phyloP scores from a whole-genome alignment of 164 flowering plant genomes.

The Macadamia integrifolia region DNA sequence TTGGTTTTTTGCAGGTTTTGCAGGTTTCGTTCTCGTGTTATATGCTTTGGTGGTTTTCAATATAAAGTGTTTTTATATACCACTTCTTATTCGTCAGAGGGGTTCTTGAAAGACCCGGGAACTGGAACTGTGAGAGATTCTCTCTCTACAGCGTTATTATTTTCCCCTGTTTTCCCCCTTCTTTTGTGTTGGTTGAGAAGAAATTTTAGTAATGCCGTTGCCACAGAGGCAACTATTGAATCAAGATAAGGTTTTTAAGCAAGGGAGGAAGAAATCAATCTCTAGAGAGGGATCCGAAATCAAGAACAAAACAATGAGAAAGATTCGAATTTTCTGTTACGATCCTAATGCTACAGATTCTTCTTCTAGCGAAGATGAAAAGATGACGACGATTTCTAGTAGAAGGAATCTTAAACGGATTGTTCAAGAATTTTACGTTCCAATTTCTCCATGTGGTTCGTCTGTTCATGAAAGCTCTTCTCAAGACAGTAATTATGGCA shows the following conservation, averaged over 20 bases:
- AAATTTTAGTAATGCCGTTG: slow-evolving; percentile 26
- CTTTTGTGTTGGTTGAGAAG: background rate
- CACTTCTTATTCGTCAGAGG: slow-evolving; percentile 60
- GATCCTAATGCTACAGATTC: slow-evolving; percentile 88
- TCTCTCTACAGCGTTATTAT: slow-evolving; percentile 1
- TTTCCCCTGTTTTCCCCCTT: slow-evolving; percentile 5
- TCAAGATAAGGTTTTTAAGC: slow-evolving; percentile 22
- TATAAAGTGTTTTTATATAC: slow-evolving; percentile 48
- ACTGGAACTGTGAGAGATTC: slow-evolving; percentile 32
- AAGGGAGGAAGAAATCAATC: slow-evolving; percentile 14
- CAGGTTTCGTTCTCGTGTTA: slow-evolving; percentile 85
- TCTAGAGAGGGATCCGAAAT: background rate
- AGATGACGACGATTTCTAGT: background rate
- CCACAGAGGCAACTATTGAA: slow-evolving; percentile 19
- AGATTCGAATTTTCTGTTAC: slow-evolving; percentile 50
- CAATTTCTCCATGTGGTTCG: slow-evolving; percentile 4
- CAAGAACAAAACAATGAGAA: slow-evolving; percentile 26
- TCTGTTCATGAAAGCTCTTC: slow-evolving; percentile 35
- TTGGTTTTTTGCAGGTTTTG: slow-evolving; percentile 16
- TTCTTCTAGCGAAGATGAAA: slow-evolving; percentile 60
- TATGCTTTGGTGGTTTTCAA: slow-evolving; percentile 68
- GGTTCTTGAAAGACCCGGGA: slow-evolving; percentile 11
- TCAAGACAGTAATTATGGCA: slow-evolving; percentile 38
- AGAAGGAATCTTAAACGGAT: slow-evolving; percentile 24
- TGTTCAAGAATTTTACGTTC: slow-evolving; percentile 46